These are phyloP conservation scores for Chamaenerion angustifolium DNA, from an alignment of 345 rosid genomes.

Conservation along the genomic window DNA sequence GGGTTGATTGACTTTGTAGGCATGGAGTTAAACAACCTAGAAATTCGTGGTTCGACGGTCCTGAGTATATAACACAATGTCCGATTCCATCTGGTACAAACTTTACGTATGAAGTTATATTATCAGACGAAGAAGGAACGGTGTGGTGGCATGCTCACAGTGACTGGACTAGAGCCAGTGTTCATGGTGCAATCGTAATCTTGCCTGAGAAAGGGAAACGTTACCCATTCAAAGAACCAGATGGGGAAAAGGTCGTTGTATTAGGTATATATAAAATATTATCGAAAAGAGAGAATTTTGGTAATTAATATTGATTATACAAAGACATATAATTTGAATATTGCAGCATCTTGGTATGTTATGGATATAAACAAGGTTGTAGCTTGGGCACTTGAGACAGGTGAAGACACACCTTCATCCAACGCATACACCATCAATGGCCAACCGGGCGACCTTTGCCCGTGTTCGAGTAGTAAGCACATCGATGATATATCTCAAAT, in stretches of 20 bases:
- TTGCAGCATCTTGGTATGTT: conserved; percentile 4
- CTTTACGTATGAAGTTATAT: conserved; percentile 4
- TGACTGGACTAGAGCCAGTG: conserved; percentile 5
- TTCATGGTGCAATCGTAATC: conserved; percentile 5
- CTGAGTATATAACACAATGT: conserved; percentile 7
- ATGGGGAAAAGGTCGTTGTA: conserved; percentile 4
- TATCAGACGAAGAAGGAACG: conserved; percentile 5
- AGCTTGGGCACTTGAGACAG: neutral
- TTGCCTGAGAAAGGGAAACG: neutral
- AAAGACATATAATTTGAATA: no score
- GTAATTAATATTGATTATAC: no score
- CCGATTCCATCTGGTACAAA: conserved; percentile 2
- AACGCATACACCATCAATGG: conserved; percentile 8
- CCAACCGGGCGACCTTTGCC: conserved; percentile 6
- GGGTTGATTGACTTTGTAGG: neutral
- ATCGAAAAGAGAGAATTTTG: no score
- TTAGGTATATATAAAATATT: no score
- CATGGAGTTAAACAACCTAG: conserved; percentile 7
- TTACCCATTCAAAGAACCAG: conserved; percentile 3
- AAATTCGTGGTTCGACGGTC: conserved; percentile 9
- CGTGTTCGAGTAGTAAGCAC: conserved; percentile 3
- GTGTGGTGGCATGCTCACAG: conserved; percentile 9
- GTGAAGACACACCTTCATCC: conserved; percentile 4
- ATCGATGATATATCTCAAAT: neutral
- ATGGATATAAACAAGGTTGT: neutral